Evolutionary conservation across 768 basidiomycete species (phyloP).

Genomic region (Lactarius psammicola): DNA sequence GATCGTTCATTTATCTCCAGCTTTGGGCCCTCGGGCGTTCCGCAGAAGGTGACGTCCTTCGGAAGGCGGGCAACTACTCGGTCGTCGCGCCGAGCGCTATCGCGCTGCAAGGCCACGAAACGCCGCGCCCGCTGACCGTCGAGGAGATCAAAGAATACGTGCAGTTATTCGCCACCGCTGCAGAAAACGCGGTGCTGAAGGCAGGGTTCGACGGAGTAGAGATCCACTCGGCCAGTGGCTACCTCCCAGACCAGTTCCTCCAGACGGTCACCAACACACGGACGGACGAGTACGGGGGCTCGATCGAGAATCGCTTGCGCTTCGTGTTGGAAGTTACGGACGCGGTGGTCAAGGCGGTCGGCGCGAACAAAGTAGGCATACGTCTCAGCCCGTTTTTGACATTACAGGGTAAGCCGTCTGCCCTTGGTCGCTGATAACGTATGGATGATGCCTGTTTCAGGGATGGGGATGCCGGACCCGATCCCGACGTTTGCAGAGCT

Average conservation of each 20-base stretch:
- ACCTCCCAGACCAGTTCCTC: conserved; percentile 41
- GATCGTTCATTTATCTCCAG: conserved; percentile 45
- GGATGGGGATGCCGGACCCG: conserved; percentile 29
- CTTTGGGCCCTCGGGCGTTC: conserved; percentile 51
- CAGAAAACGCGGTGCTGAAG: conserved; percentile 30
- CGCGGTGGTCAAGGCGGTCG: conserved; percentile 39
- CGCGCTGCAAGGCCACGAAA: background rate
- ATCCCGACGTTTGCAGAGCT: conserved; percentile 34
- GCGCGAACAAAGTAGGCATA: conserved; percentile 39
- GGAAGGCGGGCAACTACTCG: background rate
- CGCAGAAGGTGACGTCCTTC: conserved; percentile 24
- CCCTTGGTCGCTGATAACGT: too few relatives aligned
- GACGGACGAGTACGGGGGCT: conserved; percentile 48
- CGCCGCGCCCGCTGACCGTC: conserved; percentile 45
- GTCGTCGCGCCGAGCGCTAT: background rate
- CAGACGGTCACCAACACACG: conserved; percentile 40
- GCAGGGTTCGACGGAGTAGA: conserved; percentile 37
- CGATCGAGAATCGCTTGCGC: conserved; percentile 44
- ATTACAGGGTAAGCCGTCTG: conserved; percentile 8
- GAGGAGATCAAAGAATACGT: conserved; percentile 52
- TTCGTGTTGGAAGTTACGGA: conserved; percentile 43
- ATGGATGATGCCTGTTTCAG: background rate
- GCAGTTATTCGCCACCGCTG: conserved; percentile 43
- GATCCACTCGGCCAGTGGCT: conserved; percentile 36
- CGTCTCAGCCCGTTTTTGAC: conserved; percentile 36